Conservation (phyloP, 192 early-diverging fungal genomes). For the Phlyctochytrium planicorne region DNA sequence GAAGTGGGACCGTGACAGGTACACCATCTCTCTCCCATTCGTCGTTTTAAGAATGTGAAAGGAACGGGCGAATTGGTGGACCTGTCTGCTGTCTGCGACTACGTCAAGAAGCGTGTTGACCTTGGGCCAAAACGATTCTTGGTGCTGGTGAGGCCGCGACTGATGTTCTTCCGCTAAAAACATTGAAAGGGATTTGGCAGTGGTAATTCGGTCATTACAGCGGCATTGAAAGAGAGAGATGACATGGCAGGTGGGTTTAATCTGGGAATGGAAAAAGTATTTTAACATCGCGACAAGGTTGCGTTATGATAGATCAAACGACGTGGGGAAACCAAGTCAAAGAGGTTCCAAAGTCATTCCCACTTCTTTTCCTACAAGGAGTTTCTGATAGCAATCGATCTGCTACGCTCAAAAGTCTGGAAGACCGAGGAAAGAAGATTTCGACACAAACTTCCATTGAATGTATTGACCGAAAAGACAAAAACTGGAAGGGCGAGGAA, state of each 20-base stretch:
- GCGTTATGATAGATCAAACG: too few relatives aligned
- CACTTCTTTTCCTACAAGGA: constrained; percentile 10
- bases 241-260: constrained; percentile 24
- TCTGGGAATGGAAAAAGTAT: not conserved
- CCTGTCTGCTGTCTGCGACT: constrained; percentile 9
- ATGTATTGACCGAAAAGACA: not conserved
- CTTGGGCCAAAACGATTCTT: constrained; percentile 11
- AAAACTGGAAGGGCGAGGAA: not conserved
- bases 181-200: not conserved
- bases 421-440: not conserved
- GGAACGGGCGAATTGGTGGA: not conserved
- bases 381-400: not conserved
- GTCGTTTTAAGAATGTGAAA: not conserved
- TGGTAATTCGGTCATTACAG: not conserved
- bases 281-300: too few relatives aligned
- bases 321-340: too few relatives aligned
- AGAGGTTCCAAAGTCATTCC: constrained; percentile 6
- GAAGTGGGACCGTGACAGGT: constrained; percentile 4
- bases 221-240: not conserved
- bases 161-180: constrained; percentile 9
- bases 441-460: not conserved
- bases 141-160: constrained; percentile 9
- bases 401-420: not conserved
- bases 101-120: constrained; percentile 20
- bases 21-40: not conserved